phyloP scores from a whole-genome alignment of 805 yeast species.

The Sugiyamaella boreocaroliniensis region DNA sequence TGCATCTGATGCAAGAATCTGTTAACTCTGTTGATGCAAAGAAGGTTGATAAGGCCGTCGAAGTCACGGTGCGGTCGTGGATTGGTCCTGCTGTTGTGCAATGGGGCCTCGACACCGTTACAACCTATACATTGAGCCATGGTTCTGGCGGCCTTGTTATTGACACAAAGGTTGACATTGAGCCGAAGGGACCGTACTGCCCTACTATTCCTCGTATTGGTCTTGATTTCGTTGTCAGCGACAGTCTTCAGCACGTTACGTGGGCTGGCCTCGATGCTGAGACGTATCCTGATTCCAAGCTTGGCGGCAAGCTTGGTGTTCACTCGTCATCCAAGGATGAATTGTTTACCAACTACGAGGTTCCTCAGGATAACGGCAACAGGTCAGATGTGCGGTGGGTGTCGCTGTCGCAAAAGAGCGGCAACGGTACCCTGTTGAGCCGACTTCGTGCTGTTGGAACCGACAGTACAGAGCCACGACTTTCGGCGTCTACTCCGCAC shows the following conservation, averaged over 20 bases:
- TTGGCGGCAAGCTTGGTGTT: slow-evolving; percentile 27
- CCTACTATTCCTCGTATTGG: slow-evolving; percentile 33
- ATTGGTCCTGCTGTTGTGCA: slow-evolving; percentile 25
- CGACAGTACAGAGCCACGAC: neutral
- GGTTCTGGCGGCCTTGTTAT: slow-evolving; percentile 4
- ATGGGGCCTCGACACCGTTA: slow-evolving; percentile 25
- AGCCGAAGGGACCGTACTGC: slow-evolving; percentile 20
- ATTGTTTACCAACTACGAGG: slow-evolving; percentile 28
- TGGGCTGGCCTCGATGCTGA: slow-evolving; percentile 36
- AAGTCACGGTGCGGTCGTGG: slow-evolving; percentile 14
- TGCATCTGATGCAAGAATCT: slow-evolving; percentile 21
- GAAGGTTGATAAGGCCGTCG: slow-evolving; percentile 3
- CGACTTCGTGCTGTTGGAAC: neutral
- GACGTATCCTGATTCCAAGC: slow-evolving; percentile 31
- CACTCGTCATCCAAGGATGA: slow-evolving; percentile 15
- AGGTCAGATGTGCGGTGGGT: slow-evolving; percentile 32
- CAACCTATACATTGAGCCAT: slow-evolving; percentile 8
- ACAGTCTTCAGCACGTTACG: slow-evolving; percentile 16
- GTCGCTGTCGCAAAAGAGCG: neutral
- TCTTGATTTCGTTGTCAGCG: slow-evolving; percentile 27
- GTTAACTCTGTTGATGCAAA: slow-evolving; percentile 6
- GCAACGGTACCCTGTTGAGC: neutral
- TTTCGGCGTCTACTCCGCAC: neutral
- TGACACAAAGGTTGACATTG: slow-evolving; percentile 8
- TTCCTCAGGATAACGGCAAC: slow-evolving; percentile 36